Base-by-base conservation (phyloP, 768 basidiomycete species). In the Amanita exitialis region DNA sequence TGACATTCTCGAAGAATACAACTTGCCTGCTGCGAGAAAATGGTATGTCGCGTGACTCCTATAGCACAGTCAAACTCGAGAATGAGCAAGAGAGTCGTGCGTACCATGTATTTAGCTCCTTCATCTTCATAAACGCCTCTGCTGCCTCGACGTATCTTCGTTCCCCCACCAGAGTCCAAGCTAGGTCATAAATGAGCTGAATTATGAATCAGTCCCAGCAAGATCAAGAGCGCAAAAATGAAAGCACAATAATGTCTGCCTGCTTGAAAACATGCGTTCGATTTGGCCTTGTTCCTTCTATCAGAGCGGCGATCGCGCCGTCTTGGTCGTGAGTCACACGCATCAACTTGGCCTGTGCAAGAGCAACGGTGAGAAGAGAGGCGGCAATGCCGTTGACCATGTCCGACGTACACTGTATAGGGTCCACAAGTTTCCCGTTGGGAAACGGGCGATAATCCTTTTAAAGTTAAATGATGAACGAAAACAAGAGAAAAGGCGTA, bases 1-100 rank as follows among this genome's bases (percentile, higher is more conserved):
- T 1, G 23, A 42, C 18, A n/a, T 53, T 47, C n/a, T n/a, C 49
- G 18, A 23, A 37, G 30, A 45, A 48, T 20, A 27, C 34, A 21
- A 48, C 59, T 12, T 30, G 65, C 79, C 83, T n/a, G 82, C 85
- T 18, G 84, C 81, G 30, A 88, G 75, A 61, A 83, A 87, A 56
- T 80, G 80, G 62, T 90, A 90, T 8, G 87, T 89, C 2, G 76
- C 85, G 47, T 86, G 87, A 59, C 81, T 83, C 85, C 84, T 85
- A 55, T 21, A 36, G 6, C n/a, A 27, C 41, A 12, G 56, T 12
- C 15, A 16, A 20, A 12, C 4, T 13, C 23, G 13, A 54, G 21
- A 30, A 10, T 30, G 44, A 23, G n/a, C n/a, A 1, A 27, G 6
- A 15, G 8, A 10, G 30, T 65, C 3, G 4, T 9, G 1, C 72